phyloP scores from a whole-genome alignment of 1,284 basidiomycete genomes.

The Prillingera fragicola region DNA sequence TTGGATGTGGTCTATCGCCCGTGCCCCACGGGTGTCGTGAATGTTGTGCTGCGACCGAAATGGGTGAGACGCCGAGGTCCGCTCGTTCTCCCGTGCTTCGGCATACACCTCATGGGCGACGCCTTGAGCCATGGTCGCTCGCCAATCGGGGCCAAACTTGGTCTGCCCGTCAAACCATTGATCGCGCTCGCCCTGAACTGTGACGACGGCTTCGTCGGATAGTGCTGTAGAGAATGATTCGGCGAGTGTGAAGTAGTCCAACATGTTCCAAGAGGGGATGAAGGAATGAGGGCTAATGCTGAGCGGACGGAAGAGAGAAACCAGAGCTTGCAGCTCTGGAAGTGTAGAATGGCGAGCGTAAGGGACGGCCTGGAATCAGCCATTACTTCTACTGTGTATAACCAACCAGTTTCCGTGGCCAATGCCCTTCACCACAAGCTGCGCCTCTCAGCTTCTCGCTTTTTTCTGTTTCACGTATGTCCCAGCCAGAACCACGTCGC shows the following conservation, averaged over 20 bases:
- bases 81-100: too few relatives aligned
- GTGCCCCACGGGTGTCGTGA: too few relatives aligned
- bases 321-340: constrained; percentile 73
- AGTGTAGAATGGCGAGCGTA: constrained; percentile 77
- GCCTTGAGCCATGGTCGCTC: too few relatives aligned
- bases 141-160: not conserved
- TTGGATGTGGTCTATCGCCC: too few relatives aligned
- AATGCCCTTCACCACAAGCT: constrained; percentile 24
- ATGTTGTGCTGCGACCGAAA: too few relatives aligned
- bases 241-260: constrained; percentile 67
- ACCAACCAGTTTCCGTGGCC: constrained; percentile 42
- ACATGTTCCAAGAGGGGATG: constrained; percentile 54
- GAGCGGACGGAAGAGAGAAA: constrained; percentile 68
- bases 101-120: too few relatives aligned
- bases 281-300: constrained; percentile 74
- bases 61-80: too few relatives aligned
- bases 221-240: constrained; percentile 61
- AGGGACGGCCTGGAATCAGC: constrained; percentile 61
- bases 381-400: too few relatives aligned
- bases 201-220: constrained; percentile 31
- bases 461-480: constrained; percentile 28
- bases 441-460: constrained; percentile 21
- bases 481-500: constrained; percentile 53
- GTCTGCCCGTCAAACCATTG: constrained; percentile 7
- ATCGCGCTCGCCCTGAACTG: constrained; percentile 26